phyloP scores from a whole-genome alignment of 2,329 filamentous ascomycete species.

The Xylariales sp. region DNA sequence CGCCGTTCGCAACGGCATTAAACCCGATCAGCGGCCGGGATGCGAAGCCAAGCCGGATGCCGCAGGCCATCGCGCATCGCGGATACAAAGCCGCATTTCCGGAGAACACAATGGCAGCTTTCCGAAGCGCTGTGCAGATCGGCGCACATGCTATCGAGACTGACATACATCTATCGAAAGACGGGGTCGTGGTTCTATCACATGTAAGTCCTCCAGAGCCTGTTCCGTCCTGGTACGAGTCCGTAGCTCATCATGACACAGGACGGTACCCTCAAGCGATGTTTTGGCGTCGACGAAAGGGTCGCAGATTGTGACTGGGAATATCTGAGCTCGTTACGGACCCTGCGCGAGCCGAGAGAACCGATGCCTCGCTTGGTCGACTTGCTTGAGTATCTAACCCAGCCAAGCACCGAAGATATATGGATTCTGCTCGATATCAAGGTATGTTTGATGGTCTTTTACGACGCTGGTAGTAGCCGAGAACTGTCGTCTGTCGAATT shows the following conservation, averaged over 20 bases:
- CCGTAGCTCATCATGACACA: conserved; percentile 26
- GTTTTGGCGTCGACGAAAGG: conserved; percentile 69
- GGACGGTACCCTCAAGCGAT: conserved; percentile 74
- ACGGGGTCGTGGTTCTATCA: conserved; percentile 79
- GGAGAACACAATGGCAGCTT: conserved; percentile 82
- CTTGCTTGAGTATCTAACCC: conserved; percentile 65
- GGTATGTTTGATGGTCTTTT: conserved; percentile 36
- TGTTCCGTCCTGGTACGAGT: not conserved
- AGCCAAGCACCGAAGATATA: conserved; percentile 59
- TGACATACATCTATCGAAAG: conserved; percentile 76
- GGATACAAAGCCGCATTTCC: conserved; percentile 74
- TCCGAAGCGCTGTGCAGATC: conserved; percentile 65
- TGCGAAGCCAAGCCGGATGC: conserved; percentile 31
- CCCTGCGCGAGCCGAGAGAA: conserved; percentile 61
- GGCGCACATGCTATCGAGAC: conserved; percentile 83
- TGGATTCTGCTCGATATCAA: conserved; percentile 92
- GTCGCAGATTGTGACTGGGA: conserved; percentile 74
- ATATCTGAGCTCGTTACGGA: conserved; percentile 64
- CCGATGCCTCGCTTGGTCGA: conserved; percentile 71
- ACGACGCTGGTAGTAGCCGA: too few relatives aligned
- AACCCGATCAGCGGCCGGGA: not conserved
- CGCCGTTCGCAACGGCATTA: conserved; percentile 4
- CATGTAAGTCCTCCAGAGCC: conserved; percentile 51
- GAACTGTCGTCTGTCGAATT: too few relatives aligned
- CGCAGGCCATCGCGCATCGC: conserved; percentile 73